These are phyloP conservation scores for Scedosporium apiospermum DNA, from an alignment of 2,329 filamentous ascomycete genomes.

Conservation along the genomic window DNA sequence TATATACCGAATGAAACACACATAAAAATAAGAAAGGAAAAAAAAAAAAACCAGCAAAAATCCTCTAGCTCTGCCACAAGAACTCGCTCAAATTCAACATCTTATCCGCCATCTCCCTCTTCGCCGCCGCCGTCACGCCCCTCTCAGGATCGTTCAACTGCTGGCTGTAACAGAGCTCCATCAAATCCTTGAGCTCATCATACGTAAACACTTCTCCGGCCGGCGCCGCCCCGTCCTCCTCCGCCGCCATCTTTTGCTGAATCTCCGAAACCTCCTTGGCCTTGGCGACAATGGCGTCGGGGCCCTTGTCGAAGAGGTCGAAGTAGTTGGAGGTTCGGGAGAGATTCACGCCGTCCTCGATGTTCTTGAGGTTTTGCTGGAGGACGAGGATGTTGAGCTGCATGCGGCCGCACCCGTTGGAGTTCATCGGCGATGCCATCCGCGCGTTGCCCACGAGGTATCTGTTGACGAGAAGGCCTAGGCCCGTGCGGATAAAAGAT, in stretches of 20 bases:
- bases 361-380: conserved; percentile 93
- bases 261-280: conserved; percentile 39
- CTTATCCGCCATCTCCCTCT: conserved; percentile 61
- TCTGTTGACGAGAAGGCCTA: conserved; percentile 68
- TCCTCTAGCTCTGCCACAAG: conserved; percentile 53
- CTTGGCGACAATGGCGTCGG: conserved; percentile 54
- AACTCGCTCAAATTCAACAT: conserved; percentile 61
- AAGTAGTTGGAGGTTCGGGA: conserved; percentile 58
- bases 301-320: conserved; percentile 54
- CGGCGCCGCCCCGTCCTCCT: conserved; percentile 9
- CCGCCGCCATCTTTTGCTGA: conserved; percentile 23
- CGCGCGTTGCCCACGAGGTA: conserved; percentile 66
- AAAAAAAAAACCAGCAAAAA: not conserved
- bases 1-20: not conserved
- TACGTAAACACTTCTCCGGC: conserved; percentile 39
- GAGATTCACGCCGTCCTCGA: conserved; percentile 62
- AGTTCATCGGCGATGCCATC: conserved; percentile 74
- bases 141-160: conserved; percentile 56
- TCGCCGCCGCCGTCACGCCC: conserved; percentile 57
- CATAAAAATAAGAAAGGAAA: not conserved
- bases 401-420: conserved; percentile 74
- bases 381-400: conserved; percentile 85
- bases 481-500: conserved; percentile 64
- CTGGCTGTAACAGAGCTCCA: conserved; percentile 62
- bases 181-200: conserved; percentile 55